Base-by-base conservation (phyloP, 2,329 filamentous ascomycete genomes). In the Alternaria triticina region DNA sequence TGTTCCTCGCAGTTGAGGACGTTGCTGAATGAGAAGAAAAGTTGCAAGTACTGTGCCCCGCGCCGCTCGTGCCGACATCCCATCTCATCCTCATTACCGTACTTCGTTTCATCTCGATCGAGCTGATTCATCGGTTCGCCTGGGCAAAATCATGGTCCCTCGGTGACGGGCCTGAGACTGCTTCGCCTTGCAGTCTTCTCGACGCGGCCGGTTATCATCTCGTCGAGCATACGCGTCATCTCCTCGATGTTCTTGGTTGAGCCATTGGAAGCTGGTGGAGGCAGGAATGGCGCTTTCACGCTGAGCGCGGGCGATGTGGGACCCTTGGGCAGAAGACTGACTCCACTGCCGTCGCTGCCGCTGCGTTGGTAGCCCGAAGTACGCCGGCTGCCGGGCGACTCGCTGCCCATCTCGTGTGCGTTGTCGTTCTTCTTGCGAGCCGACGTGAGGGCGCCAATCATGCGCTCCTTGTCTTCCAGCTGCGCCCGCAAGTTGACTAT, bases 381-480 rank as follows among this genome's bases (percentile, higher is more conserved):
- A 51, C 76, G 72, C 54, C 78, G 72, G 57, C 78, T 78, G 25
- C 74, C 73, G 33, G 77, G 72, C 59, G 73, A 78, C 70, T 79
- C 77, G 59, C 75, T 79, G 13, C 71, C 74, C 45, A 79, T 66
- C 9, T 79, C 85, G 69, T 95, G 91, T 6, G 93, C 93, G 4
- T 90, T 88, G 66, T 97, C 95, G 54, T 94, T 89, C 66, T 95
- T 96, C 59, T 94, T 89, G 11, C 94, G 91, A 3, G 94, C 94
- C 66, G 88, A 95, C 45, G 94, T 90, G 57, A 99, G 85, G 1
- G 96, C 96, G 5, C 90, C 85, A 57, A 98, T 85, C 94, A 98
- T 99, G 11, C 91, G 88, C 77, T 97, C 95, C 79, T 97, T 97
- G 81, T 98, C 95, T 71, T 98, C 95, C 1, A 98, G 84, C 65